Base-by-base conservation (phyloP, 1,139 yeast genomes). In the Saccharomyces hybrid region DNA sequence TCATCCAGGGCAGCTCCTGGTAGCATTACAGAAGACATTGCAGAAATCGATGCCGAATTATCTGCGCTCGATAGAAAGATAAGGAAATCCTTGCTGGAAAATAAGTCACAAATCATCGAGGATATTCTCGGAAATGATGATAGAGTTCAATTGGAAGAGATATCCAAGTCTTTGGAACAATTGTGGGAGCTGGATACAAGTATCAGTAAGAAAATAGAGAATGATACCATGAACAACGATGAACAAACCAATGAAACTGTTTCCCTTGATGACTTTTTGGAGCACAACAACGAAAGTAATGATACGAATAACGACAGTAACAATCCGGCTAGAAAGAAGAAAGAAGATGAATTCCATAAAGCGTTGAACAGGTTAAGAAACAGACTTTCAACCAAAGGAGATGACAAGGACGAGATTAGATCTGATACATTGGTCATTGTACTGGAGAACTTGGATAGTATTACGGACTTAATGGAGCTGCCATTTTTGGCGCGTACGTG, bases 401-500 rank as follows among this genome's bases (percentile, higher is more conserved):
- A 57, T 4, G 58, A 59, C 24, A 57, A 60, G 6, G 53, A 55
- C 7, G 53, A 57, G 14, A 64, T 61, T 42, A 57, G 54, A 21
- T 38, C 54, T 3, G 68, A 57, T 2, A 65, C 67, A 47, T 62
- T 76, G 26, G 77, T 78, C 11, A 64, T 72, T 4, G 73, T 88
- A 8, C 71, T 88, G 49, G 76, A 80, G 42, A 84, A 86, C 60
- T 78, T 89, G 60, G 93, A 86, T 58, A 79, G 83, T 29, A 77
- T 90, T 9, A 80, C 87, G 58, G 96, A 88, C 63, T 78, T 90
- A 9, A 74, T 91, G 58, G 96, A 89, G 65, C 73, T 93, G 32
- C 98, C 98, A 0, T 79, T 95, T 1, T 71, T 91, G 53, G 84
- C 95, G 47, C 78, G 83, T 54, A 82, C 91, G n/a, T 88, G 97